Percentiles rank a stretch among this genome's conserved stretches.
These are phyloP conservation scores for Hanseniaspora taiwanica DNA, from an alignment of 805 yeast genomes.

Conservation along the genomic window DNA sequence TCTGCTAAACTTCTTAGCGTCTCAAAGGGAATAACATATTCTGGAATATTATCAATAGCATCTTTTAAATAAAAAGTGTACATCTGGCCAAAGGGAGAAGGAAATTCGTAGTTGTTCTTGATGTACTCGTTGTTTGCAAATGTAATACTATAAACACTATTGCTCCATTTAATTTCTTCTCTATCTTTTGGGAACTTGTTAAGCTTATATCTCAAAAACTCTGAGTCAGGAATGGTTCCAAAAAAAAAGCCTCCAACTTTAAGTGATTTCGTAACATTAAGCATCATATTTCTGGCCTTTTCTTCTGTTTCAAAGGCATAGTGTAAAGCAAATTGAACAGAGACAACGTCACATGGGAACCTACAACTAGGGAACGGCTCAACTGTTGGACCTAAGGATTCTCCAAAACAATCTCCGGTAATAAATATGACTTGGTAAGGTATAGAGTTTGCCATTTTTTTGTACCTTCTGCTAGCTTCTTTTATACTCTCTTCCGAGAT, in stretches of 20 bases:
- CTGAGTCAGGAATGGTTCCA: constrained; percentile 91
- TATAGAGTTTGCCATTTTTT: constrained; percentile 26
- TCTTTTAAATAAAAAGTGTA: constrained; percentile 76
- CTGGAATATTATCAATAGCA: constrained; percentile 95
- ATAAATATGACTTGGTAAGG: constrained; percentile 74
- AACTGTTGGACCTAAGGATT: constrained; percentile 53
- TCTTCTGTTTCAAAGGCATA: constrained; percentile 85
- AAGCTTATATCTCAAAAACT: constrained; percentile 59
- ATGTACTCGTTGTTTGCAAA: constrained; percentile 55
- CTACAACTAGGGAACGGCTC: constrained; percentile 50
- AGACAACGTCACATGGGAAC: constrained; percentile 78
- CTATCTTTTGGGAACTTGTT: constrained; percentile 35
- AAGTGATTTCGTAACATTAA: constrained; percentile 64
- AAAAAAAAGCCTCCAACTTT: constrained; percentile 76
- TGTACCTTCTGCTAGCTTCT: constrained; percentile 72
- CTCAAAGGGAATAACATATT: constrained; percentile 92
- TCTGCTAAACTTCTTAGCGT: constrained; percentile 70
- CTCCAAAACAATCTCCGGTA: constrained; percentile 84
- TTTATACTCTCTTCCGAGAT: constrained; percentile 77
- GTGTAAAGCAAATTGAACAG: constrained; percentile 87
- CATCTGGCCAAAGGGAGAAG: constrained; percentile 68
- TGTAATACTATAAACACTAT: constrained; percentile 65
- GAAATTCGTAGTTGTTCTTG: constrained; percentile 61
- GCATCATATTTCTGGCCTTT: constrained; percentile 58
- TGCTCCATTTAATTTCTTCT: constrained; percentile 57